Conservation (phyloP, 345 rosid genomes). For the Hibiscus trionum region DNA sequence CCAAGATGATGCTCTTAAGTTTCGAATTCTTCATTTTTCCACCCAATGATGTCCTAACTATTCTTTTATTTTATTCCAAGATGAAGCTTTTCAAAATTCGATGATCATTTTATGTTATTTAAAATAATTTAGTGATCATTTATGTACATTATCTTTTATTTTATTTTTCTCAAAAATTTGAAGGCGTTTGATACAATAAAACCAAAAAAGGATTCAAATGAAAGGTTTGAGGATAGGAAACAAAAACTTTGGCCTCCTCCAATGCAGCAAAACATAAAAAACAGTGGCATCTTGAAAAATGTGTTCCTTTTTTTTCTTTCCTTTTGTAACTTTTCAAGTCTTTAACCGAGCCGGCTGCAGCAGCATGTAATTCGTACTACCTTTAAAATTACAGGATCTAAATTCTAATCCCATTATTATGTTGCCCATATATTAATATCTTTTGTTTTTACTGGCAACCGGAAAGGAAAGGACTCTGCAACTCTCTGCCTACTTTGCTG, state of each 20-base stretch:
- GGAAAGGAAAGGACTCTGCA: not conserved
- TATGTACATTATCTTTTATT: too few species aligned
- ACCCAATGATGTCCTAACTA: too few species aligned
- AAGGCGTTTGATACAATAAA: too few species aligned
- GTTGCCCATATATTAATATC: not conserved
- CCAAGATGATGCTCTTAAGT: too few species aligned
- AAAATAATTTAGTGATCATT: too few species aligned
- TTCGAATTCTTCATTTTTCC: too few species aligned
- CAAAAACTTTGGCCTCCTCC: not conserved
- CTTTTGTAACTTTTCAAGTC: not conserved
- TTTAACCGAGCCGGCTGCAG: conserved; percentile 3
- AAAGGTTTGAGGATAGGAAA: not conserved
- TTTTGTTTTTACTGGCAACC: not conserved
- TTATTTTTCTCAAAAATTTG: too few species aligned
- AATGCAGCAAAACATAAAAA: not conserved
- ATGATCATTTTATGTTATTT: too few species aligned
- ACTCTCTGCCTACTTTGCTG: not conserved
- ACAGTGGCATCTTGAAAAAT: conserved; percentile 11
- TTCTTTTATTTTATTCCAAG: too few species aligned
- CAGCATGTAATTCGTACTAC: not conserved
- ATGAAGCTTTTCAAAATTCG: too few species aligned
- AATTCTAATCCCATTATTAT: not conserved
- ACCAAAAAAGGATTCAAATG: too few species aligned
- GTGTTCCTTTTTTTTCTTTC: not conserved
- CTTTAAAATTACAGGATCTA: not conserved